A percentile compares a stretch with the other conserved stretches of the same genome.
Conservation (phyloP, 768 basidiomycete species). For the button mushroom (Agaricus bisporus) region DNA sequence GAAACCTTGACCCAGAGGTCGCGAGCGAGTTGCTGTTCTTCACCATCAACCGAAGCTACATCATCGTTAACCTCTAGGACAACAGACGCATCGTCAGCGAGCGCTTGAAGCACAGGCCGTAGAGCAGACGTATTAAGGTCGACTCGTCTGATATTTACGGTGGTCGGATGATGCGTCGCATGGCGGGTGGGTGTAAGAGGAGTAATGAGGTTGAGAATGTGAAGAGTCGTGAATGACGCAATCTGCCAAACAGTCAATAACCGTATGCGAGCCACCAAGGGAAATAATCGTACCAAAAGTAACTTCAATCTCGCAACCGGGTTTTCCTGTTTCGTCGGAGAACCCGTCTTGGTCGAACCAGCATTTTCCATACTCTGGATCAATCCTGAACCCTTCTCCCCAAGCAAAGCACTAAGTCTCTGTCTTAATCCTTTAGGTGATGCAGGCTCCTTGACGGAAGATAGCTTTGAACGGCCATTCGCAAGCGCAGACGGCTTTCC, state of each 20-base stretch:
- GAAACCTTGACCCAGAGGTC: slow-evolving; percentile 56
- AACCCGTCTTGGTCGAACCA: slow-evolving; percentile 8
- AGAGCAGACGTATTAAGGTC: slow-evolving; percentile 65
- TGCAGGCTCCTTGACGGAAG: neutral
- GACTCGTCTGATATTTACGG: slow-evolving; percentile 43
- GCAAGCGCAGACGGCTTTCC: slow-evolving; percentile 16
- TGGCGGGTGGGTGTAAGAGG: slow-evolving; percentile 67
- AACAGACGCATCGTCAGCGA: slow-evolving; percentile 34
- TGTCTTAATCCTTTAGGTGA: slow-evolving; percentile 22
- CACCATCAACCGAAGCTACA: slow-evolving; percentile 5
- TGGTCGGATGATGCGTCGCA: slow-evolving; percentile 21
- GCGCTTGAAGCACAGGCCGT: slow-evolving; percentile 47
- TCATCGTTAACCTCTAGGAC: slow-evolving; percentile 12
- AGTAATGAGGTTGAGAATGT: slow-evolving; percentile 88
- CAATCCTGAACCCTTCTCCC: slow-evolving; percentile 36
- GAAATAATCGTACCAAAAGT: slow-evolving; percentile 57
- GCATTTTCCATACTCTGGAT: slow-evolving; percentile 12
- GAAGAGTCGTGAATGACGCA: slow-evolving; percentile 84
- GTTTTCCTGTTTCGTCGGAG: slow-evolving; percentile 51
- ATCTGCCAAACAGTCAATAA: slow-evolving; percentile 41
- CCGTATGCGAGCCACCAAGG: neutral
- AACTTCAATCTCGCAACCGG: slow-evolving; percentile 87
- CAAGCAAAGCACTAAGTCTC: slow-evolving; percentile 21
- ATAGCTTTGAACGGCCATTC: slow-evolving; percentile 2
- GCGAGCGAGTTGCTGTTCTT: slow-evolving; percentile 14